These are phyloP conservation scores for Didymella lethalis DNA, from an alignment of 2,329 filamentous ascomycete species.

Conservation along the genomic window DNA sequence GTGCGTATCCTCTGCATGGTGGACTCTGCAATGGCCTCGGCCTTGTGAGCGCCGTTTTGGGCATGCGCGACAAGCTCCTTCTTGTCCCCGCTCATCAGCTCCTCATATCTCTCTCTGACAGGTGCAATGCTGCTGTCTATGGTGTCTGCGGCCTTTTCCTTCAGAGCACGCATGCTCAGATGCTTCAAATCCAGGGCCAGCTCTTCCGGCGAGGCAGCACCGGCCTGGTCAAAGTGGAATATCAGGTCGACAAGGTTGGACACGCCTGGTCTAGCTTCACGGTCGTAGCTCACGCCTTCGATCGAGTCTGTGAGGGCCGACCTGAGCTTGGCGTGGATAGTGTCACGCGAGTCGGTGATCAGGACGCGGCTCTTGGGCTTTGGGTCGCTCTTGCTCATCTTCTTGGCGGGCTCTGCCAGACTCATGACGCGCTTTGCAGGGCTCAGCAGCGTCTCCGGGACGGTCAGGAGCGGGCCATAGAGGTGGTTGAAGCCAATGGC, in stretches of 20 bases:
- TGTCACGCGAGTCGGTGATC: slow-evolving; percentile 73
- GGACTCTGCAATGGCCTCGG: slow-evolving; percentile 65
- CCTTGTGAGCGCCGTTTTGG: slow-evolving; percentile 66
- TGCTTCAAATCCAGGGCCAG: slow-evolving; percentile 57
- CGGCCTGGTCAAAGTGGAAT: slow-evolving; percentile 67
- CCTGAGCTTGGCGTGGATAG: slow-evolving; percentile 74
- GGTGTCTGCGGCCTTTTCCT: slow-evolving; percentile 67
- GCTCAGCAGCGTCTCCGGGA: slow-evolving; percentile 44
- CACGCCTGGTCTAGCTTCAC: slow-evolving; percentile 74
- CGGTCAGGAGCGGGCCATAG: slow-evolving; percentile 57
- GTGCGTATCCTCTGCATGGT: slow-evolving; percentile 53
- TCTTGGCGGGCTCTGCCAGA: slow-evolving; percentile 75
- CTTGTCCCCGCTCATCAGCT: slow-evolving; percentile 61
- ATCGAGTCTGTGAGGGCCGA: slow-evolving; percentile 79
- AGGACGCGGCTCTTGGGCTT: slow-evolving; percentile 79
- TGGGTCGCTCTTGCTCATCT: slow-evolving; percentile 93
- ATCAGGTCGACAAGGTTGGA: slow-evolving; percentile 85
- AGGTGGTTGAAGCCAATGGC: slow-evolving; percentile 87
- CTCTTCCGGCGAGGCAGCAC: slow-evolving; percentile 51
- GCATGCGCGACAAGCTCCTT: slow-evolving; percentile 66
- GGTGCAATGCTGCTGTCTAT: slow-evolving; percentile 63
- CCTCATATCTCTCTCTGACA: slow-evolving; percentile 65
- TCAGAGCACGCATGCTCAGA: slow-evolving; percentile 66
- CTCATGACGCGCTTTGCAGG: slow-evolving; percentile 90
- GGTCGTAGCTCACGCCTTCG: slow-evolving; percentile 75